Evolutionary conservation across 805 yeast genomes (phyloP).

Genomic region (Metschnikowia rubicola): DNA sequence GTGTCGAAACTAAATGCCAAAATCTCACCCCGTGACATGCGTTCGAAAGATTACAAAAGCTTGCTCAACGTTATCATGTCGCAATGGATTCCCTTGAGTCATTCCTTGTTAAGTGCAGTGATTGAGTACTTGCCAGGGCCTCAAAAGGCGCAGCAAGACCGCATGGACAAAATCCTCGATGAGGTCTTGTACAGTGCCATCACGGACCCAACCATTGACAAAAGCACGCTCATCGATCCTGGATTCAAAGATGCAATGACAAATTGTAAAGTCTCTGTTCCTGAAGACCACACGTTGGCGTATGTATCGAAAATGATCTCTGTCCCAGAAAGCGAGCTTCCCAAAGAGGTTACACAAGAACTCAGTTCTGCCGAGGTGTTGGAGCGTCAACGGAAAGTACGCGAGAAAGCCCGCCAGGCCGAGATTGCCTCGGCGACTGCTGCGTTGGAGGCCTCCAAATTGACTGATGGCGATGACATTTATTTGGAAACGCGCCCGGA

Average conservation of each 20-base stretch:
- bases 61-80: conserved; percentile 67
- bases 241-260: conserved; percentile 54
- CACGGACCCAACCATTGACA: conserved; percentile 37
- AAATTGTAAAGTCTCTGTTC: conserved; percentile 64
- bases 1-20: conserved; percentile 66
- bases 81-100: conserved; percentile 93
- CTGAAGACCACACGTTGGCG: conserved; percentile 50
- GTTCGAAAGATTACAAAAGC: conserved; percentile 70
- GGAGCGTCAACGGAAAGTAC: conserved; percentile 61
- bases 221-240: conserved; percentile 42
- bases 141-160: conserved; percentile 60
- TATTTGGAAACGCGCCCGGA: conserved; percentile 28
- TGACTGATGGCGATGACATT: conserved; percentile 26
- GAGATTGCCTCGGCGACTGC: conserved; percentile 44
- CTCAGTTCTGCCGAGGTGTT: conserved; percentile 53
- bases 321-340: conserved; percentile 77
- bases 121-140: conserved; percentile 88
- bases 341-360: conserved; percentile 44
- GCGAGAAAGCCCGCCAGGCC: conserved; percentile 66
- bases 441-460: conserved; percentile 19
- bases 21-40: conserved; percentile 68
- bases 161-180: conserved; percentile 62
- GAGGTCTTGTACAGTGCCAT: conserved; percentile 46
- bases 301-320: conserved; percentile 89
- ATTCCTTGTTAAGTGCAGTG: conserved; percentile 78